Evolutionary conservation across 225 moss, liverwort and hornwort species (phyloP).

Genomic region (Takakia lepidozioides): DNA sequence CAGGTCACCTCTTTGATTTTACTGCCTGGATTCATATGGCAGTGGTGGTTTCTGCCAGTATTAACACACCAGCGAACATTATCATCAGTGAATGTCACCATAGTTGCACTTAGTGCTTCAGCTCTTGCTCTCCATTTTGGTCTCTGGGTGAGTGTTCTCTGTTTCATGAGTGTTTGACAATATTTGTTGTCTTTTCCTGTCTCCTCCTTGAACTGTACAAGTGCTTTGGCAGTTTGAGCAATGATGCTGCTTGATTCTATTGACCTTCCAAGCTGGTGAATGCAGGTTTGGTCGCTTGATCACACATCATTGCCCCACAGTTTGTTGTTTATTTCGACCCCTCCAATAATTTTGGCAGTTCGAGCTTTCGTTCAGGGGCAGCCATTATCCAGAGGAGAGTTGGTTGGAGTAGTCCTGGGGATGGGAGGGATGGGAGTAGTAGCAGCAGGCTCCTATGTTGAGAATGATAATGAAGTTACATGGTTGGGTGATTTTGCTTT

Average conservation of each 20-base stretch:
- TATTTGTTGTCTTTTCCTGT: no score
- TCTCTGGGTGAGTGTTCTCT: slow-evolving; percentile 28
- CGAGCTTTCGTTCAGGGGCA: slow-evolving; percentile 42
- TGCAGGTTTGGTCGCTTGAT: slow-evolving; percentile 78
- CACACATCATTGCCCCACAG: slow-evolving; percentile 70
- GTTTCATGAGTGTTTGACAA: no score
- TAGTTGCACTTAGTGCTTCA: slow-evolving; percentile 29
- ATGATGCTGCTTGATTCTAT: no score
- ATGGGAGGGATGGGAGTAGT: slow-evolving; percentile 49
- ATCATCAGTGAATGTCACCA: slow-evolving; percentile 16
- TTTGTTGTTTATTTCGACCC: slow-evolving; percentile 51
- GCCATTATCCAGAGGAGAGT: slow-evolving; percentile 35
- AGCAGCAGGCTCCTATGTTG: slow-evolving; percentile 46
- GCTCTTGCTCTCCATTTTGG: slow-evolving; percentile 53
- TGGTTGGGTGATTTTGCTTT: slow-evolving; percentile 44
- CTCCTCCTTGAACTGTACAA: no score
- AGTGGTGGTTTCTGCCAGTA: slow-evolving; percentile 31
- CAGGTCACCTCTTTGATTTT: slow-evolving; percentile 49
- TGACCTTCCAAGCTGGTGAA: no score
- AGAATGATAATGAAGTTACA: slow-evolving; percentile 45
- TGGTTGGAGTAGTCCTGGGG: slow-evolving; percentile 48
- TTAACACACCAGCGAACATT: slow-evolving; percentile 16
- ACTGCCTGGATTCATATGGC: slow-evolving; percentile 50
- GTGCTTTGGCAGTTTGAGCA: no score
- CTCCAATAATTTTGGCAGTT: slow-evolving; percentile 62